A percentile compares a stretch with the other conserved stretches of the same genome.
Evolutionary conservation across 495 filamentous ascomycete genomes (phyloP).

Genomic region (Aspergillus ellipticus): DNA sequence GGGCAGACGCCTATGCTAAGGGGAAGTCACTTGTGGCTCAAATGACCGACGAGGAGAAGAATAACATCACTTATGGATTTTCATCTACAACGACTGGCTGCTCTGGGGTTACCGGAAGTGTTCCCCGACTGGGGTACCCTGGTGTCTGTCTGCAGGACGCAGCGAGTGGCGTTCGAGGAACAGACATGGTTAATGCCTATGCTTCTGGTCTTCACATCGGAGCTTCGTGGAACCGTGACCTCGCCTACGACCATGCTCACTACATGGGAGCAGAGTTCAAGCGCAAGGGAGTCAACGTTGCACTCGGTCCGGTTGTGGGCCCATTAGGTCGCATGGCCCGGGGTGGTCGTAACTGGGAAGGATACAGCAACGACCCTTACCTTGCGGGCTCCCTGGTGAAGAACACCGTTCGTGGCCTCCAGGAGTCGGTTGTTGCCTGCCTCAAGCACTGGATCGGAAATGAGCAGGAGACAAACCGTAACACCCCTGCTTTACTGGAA

Average conservation of each 20-base stretch:
- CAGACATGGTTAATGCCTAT: slow-evolving; percentile 59
- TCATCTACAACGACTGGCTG: slow-evolving; percentile 40
- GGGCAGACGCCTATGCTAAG: slow-evolving; percentile 47
- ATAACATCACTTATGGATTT: slow-evolving; percentile 45
- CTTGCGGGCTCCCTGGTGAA: slow-evolving; percentile 31
- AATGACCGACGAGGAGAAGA: slow-evolving; percentile 21
- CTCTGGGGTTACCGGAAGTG: slow-evolving; percentile 46
- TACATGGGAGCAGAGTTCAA: slow-evolving; percentile 54
- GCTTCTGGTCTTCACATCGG: slow-evolving; percentile 55
- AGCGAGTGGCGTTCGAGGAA: slow-evolving; percentile 55
- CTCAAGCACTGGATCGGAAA: slow-evolving; percentile 3
- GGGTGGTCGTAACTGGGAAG: slow-evolving; percentile 74
- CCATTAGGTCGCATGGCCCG: slow-evolving; percentile 61
- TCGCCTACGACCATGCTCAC: slow-evolving; percentile 40
- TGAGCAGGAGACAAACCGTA: slow-evolving; percentile 3
- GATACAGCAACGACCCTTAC: slow-evolving; percentile 60
- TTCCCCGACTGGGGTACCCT: slow-evolving; percentile 53
- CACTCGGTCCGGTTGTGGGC: slow-evolving; percentile 57
- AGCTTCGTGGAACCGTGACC: slow-evolving; percentile 48
- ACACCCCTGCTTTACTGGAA: not conserved
- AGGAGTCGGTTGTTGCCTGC: slow-evolving; percentile 2
- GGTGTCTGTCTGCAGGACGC: slow-evolving; percentile 64
- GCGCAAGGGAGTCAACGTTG: slow-evolving; percentile 46
- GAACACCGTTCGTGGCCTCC: not conserved
- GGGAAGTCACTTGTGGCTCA: slow-evolving; percentile 25